Evolutionary conservation across 345 rosid genomes (phyloP), one percentile per base, ranked within the genome.

Genomic region (Zanthoxylum bungeanum): DNA sequence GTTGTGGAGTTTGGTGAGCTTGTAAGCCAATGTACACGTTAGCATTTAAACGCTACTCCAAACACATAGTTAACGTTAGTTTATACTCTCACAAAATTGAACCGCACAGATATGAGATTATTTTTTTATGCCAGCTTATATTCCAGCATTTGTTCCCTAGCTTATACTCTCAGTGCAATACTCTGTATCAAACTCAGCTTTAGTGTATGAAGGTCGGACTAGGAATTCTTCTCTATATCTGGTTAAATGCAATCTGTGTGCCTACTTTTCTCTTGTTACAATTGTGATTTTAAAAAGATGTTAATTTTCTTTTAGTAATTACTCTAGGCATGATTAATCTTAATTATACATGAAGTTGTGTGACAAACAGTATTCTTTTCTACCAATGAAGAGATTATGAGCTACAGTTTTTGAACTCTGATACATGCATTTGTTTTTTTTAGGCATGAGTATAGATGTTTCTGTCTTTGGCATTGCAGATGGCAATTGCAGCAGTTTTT

Each of bases 401-500:
- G 28, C 34, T 31, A 36, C 34, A 58, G 3, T 44, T 34, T 24
- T 51, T 46, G 14, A 33, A 24, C 19, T 4, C 19, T 44, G 5
- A 66, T 60, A 0, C 27, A 17, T 70, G 9, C 10, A 47, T 10
- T 11, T 27, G 4, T 55, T 25, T 11, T 4, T 55, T 64, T 10
- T 52, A 4, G 21, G n/a, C 56, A 40, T 42, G 60, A 62, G 8
- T 7, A 16, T 39, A 19, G 10, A n/a, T 6, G 11, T 64, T 71
- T 70, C 9, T 44, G 7, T 66, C 16, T 55, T 12, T 27, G 49
- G 62, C 55, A 73, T 71, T 64, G 73, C 80, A 88, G 97, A 95
- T 91, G 98, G 86, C 97, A 27, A 72, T 92, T 36, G 99, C 93
- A 33, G 97, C 99, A 0, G 84, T 83, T 68, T 93, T 93, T 61